Evolutionary conservation across 495 filamentous ascomycete genomes (phyloP), one percentile per base, ranked within the genome.

Genomic region (Echria macrotheca): DNA sequence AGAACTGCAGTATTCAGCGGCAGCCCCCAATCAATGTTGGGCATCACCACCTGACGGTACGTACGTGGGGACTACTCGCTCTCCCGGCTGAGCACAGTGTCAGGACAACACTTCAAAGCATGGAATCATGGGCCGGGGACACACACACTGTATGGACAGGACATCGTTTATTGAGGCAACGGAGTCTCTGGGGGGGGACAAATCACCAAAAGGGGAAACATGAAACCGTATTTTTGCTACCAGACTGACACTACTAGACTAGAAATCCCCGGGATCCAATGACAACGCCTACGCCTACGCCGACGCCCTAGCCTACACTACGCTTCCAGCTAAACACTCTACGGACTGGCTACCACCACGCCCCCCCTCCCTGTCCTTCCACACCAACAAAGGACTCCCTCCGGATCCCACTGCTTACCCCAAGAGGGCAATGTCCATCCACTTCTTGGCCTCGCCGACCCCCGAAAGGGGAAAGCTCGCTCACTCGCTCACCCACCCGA

Each of bases 351-450:
- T n/a, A 29, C 46, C 33, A 48, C 33, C 46, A 22, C 33, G 22
- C 31, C 46, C 18, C 46, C 35, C 22, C 44, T 15, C 42, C 25
- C 15, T 18, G 8, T 45, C 43, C 2, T 36, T 31, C 38, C 14
- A n/a, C 22, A 31, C 7, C 28, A 31, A 12, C 36, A 39, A 39
- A 39, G 42, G 32, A 15, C 29, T 26, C 47, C 25, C 4, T 43
- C n/a, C n/a, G n/a, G n/a, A n/a, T n/a, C n/a, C n/a, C n/a, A 31
- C 7, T 12, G 51, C 54, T 52, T 55, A 55, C 58, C 65, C 40
- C 62, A 66, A 63, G 36, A 44, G 63, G 64, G 44, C 63, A 57
- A 42, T 43, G 50, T 24, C 38, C 38, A n/a, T n/a, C n/a, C n/a
- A n/a, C 19, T 31, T 31, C 28, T 6, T 12, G 12, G 28, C 28